phyloP scores from a whole-genome alignment of 1,139 yeast species.

The Waltiozyma sp. region DNA sequence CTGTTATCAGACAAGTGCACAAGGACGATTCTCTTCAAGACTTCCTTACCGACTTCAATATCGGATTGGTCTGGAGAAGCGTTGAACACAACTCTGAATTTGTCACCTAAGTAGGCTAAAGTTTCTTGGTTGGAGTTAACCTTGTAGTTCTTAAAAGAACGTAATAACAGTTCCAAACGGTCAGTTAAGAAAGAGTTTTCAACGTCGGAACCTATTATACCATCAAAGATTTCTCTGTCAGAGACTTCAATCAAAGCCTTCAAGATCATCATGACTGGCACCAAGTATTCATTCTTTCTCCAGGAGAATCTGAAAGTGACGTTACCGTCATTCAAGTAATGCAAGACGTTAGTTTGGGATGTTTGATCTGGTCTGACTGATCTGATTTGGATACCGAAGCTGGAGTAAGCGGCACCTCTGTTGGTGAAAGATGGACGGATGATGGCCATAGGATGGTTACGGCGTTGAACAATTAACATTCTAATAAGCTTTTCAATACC shows the following conservation, averaged over 20 bases:
- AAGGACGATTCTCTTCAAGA: conserved; percentile 71
- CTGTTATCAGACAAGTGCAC: conserved; percentile 67
- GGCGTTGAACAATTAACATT: conserved; percentile 94
- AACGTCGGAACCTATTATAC: conserved; percentile 83
- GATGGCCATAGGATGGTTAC: conserved; percentile 97
- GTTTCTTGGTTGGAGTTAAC: conserved; percentile 79
- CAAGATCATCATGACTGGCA: conserved; percentile 87
- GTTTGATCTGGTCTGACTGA: conserved; percentile 95
- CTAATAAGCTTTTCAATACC: conserved; percentile 95
- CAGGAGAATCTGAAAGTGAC: conserved; percentile 94
- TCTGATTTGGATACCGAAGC: conserved; percentile 89
- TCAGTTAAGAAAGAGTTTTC: conserved; percentile 90
- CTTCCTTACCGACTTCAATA: conserved; percentile 82
- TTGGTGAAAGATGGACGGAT: conserved; percentile 90
- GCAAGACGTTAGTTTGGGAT: conserved; percentile 92
- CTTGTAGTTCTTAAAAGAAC: conserved; percentile 76
- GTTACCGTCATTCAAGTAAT: conserved; percentile 90
- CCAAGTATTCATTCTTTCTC: conserved; percentile 90
- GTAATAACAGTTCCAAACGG: conserved; percentile 86
- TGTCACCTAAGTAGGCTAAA: conserved; percentile 87
- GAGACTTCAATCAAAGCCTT: conserved; percentile 85
- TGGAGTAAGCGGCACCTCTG: conserved; percentile 86
- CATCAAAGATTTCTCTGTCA: conserved; percentile 92
- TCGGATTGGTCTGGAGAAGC: conserved; percentile 84
- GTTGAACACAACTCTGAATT: conserved; percentile 86